phyloP scores from a whole-genome alignment of 78 protist genomes.

The Dictyostelium citrinum region DNA sequence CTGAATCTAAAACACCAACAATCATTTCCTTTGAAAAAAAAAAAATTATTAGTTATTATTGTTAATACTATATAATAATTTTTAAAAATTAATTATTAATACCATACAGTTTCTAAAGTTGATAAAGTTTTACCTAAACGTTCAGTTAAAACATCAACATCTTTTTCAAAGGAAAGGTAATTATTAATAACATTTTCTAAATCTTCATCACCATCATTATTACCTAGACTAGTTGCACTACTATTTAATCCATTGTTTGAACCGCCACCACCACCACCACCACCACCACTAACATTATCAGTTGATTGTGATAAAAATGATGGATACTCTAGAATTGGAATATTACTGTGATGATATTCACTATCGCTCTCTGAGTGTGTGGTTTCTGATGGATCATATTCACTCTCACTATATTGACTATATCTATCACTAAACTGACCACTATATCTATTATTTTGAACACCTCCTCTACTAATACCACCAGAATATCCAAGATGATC shows the following conservation, averaged over 20 bases:
- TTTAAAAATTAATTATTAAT: neutral
- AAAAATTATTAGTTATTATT: neutral
- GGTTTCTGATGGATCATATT: neutral
- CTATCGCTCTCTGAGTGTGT: neutral
- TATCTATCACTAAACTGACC: neutral
- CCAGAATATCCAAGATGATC: neutral
- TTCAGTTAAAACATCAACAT: constrained; percentile 64
- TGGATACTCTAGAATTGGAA: neutral
- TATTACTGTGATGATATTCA: neutral
- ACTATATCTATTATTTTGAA: neutral
- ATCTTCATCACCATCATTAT: constrained; percentile 54
- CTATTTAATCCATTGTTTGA: neutral
- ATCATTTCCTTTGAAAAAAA: constrained; percentile 23
- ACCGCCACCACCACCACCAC: neutral
- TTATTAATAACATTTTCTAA: constrained; percentile 26
- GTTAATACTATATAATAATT: neutral
- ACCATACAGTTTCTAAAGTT: constrained; percentile 13
- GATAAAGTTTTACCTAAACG: constrained; percentile 29
- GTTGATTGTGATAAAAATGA: neutral
- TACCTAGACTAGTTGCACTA: neutral
- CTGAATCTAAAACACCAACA: constrained; percentile 55
- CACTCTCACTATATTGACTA: constrained; percentile 9
- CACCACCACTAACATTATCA: neutral
- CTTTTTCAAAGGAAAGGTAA: constrained; percentile 45
- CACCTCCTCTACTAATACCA: neutral